Evolutionary conservation across 140 eudicot species (phyloP).

Genomic region (Erigeron philadelphicus): DNA sequence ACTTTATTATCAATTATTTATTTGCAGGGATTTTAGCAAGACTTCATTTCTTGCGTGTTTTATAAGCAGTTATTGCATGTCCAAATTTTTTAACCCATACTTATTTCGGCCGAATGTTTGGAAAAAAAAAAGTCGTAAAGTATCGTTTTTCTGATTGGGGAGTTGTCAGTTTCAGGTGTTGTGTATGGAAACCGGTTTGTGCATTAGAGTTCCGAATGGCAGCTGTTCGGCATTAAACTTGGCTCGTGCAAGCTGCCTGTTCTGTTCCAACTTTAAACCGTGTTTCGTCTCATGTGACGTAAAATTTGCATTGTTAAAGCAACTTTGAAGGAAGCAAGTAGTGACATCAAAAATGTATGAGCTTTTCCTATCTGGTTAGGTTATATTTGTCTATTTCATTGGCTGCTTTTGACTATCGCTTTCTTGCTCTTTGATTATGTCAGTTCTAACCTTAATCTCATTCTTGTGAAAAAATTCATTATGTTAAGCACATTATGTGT

Average conservation of each 20-base stretch:
- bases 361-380: not conserved
- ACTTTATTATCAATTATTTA: no score
- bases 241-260: constrained; percentile 25
- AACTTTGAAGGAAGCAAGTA: constrained; percentile 34
- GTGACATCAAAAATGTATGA: constrained; percentile 21
- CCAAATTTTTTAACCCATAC: not conserved
- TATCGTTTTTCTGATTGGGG: constrained; percentile 19
- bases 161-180: constrained; percentile 19
- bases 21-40: no score
- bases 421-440: constrained; percentile 4
- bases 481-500: no score
- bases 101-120: no score
- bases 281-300: constrained; percentile 19
- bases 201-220: constrained; percentile 28
- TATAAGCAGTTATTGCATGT: not conserved
- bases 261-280: constrained; percentile 10
- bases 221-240: constrained; percentile 22
- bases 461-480: no score
- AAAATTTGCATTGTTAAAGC: constrained; percentile 31
- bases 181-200: constrained; percentile 40
- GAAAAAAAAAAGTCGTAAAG: no score
- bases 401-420: constrained; percentile 1
- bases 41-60: not conserved
- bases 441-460: not conserved
- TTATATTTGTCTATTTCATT: not conserved